Conservation (phyloP, 768 basidiomycete genomes). For the Mycena floridula region DNA sequence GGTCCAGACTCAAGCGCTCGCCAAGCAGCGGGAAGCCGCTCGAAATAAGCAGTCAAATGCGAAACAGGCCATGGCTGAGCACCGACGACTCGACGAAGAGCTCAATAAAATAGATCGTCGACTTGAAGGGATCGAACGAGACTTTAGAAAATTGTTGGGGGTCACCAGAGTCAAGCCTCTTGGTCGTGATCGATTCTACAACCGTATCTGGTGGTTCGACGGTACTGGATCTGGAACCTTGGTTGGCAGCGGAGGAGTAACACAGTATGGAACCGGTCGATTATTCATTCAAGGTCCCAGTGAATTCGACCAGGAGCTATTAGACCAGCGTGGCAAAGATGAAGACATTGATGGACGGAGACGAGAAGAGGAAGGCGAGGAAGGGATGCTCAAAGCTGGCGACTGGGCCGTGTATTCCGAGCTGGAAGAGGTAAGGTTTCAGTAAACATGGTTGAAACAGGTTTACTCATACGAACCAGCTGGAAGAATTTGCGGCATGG, state of each 20-base stretch:
- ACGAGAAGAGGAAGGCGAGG: conserved; percentile 74
- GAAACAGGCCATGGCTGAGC: conserved; percentile 79
- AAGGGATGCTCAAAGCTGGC: conserved; percentile 61
- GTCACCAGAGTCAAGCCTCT: conserved; percentile 83
- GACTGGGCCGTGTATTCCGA: conserved; percentile 94
- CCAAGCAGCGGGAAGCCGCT: conserved; percentile 78
- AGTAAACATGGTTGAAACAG: neutral
- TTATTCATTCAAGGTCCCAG: conserved; percentile 92
- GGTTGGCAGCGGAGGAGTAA: conserved; percentile 69
- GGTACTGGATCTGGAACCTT: conserved; percentile 85
- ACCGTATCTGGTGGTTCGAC: conserved; percentile 98
- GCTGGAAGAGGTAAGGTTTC: conserved; percentile 69
- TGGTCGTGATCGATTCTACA: conserved; percentile 90
- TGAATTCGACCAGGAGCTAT: conserved; percentile 69
- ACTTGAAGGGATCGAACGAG: conserved; percentile 84
- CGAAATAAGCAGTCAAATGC: conserved; percentile 72
- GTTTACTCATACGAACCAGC: conserved; percentile 34
- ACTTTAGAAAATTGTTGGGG: conserved; percentile 86
- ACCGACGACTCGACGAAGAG: conserved; percentile 82
- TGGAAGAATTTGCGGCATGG: conserved; percentile 83
- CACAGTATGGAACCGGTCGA: conserved; percentile 83
- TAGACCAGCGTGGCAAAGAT: conserved; percentile 46
- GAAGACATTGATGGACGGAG: conserved; percentile 58
- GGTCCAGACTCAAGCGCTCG: conserved; percentile 52
- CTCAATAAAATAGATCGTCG: conserved; percentile 75